Evolutionary conservation across 129 eudicot genomes (phyloP).

Genomic region (Flaveria ramosissima): DNA sequence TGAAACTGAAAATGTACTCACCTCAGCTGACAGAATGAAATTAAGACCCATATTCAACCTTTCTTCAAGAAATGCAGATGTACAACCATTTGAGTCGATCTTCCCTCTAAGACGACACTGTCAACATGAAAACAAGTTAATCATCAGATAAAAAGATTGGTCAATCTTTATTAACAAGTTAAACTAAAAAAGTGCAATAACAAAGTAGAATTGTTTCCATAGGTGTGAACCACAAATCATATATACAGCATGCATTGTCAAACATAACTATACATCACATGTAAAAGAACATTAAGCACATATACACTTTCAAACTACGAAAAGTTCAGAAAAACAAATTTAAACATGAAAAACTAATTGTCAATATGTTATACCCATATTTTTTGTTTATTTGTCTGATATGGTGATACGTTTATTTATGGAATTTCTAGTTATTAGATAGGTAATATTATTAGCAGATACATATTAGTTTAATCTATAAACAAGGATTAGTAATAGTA

Average conservation of each 20-base stretch:
- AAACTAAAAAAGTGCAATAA: not conserved
- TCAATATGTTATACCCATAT: not conserved
- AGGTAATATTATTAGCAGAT: not conserved
- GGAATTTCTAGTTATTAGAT: not conserved
- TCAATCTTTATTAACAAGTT: not conserved
- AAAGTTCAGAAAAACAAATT: not conserved
- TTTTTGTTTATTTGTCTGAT: not conserved
- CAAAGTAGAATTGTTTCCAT: not conserved
- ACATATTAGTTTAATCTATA: not conserved
- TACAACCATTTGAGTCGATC: conserved; percentile 79
- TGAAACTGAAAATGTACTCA: conserved; percentile 7
- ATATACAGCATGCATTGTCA: conserved; percentile 2
- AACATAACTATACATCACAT: not conserved
- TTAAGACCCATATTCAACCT: conserved; percentile 78
- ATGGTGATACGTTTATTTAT: not conserved
- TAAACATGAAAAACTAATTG: not conserved
- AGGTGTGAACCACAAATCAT: not conserved
- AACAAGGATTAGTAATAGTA: not conserved
- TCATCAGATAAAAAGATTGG: not conserved
- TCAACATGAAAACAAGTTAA: conserved; percentile 7
- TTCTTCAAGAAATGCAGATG: conserved; percentile 83
- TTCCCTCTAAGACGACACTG: conserved; percentile 95
- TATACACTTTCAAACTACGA: not conserved
- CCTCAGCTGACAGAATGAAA: conserved; percentile 94
- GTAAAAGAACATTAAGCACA: not conserved